Evolutionary conservation across 116 monocot species (phyloP), one percentile per base, ranked within the genome.

Genomic region (Iris pallida): DNA sequence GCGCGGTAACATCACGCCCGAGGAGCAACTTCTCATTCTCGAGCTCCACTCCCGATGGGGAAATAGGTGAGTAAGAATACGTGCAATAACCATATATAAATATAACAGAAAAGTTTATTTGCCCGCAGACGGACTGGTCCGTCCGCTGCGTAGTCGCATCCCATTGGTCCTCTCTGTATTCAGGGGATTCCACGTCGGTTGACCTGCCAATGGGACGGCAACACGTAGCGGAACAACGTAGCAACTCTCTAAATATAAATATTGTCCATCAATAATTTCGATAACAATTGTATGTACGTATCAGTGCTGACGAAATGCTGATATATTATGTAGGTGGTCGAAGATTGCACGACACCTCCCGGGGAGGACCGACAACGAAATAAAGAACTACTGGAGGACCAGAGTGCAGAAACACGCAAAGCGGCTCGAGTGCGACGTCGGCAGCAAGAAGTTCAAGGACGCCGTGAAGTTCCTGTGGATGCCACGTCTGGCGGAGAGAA

Each of bases 311-410:
- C 12, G 51, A 52, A 14, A 52, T 52, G 14, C 14, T 1, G 7
- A n/a, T 8, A n/a, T n/a, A n/a, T 15, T 56, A 0, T 8, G 15
- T 15, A 81, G 81, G 17, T 83, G 82, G 82, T 78, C 82, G 2
- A 83, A 78, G 56, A 83, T 83, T 5, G 82, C 82, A 9, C 82
- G 78, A 52, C 66, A 66, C 60, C 42, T 83, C 44, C 82, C 82
- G 6, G 82, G 78, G 3, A 74, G 82, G 71, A 83, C 82, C 16
- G 82, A 83, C 47, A 83, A 83, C 57, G 82, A 83, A 66, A 83
- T 83, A 61, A 83, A 83, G 67, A 83, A 83, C 16, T 83, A 83
- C 58, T 83, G 82, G 82, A 70, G 82, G 62, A 83, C 82, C 13
- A 54, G 82, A 41, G 82, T 83, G 78, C 82, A 83, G 46, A 83